Base-by-base conservation (phyloP, 2,329 filamentous ascomycete genomes). In the Diaporthe humulicola region DNA sequence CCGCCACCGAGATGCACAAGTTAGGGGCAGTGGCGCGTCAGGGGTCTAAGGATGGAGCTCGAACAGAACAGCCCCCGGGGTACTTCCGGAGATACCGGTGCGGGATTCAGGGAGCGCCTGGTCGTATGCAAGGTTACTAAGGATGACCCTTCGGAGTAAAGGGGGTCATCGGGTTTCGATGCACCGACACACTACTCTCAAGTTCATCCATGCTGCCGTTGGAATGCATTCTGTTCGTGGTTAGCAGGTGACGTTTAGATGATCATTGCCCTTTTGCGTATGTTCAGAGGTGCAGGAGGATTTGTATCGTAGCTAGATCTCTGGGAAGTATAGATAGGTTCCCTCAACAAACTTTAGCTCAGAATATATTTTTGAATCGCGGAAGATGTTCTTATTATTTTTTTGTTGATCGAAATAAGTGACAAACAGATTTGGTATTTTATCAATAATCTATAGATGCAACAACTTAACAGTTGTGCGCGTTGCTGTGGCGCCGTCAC, bases 1-100 rank as follows among this genome's bases (percentile, higher is more conserved):
- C 17, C 60, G 40, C 60, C 60, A 48, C 40, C 60, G 6, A 45
- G 40, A 66, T 28, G 60, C 60, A 66, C 60, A 66, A 48, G 4
- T 66, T 30, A 66, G 60, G 60, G 60, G 60, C 28, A 33, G 12
- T 42, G 25, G 28, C 6, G 17, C 17, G 17, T 12, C 25, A 42
- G 28, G 60, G 60, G 40, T 45, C 28, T 3, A 66, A 66, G 60
- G 36, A 48, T 48, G 60, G 60, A 28, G 60, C 60, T 48, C 40
- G 28, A 48, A 33, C 60, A 45, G 8, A 22, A 28, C 25, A 33
- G 6, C 48, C 28, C 22, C 17, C 38, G 25, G 60, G 8, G 8
- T 30, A 48, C 28, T 30, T 33, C 40, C 60, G 60, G 60, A 48
- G 40, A 42, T 66, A 10, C 40, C 40, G 25, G 19, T 28, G 60